Evolutionary conservation across 306 rosid genomes (phyloP).

Genomic region (Cucurbita moschata): DNA sequence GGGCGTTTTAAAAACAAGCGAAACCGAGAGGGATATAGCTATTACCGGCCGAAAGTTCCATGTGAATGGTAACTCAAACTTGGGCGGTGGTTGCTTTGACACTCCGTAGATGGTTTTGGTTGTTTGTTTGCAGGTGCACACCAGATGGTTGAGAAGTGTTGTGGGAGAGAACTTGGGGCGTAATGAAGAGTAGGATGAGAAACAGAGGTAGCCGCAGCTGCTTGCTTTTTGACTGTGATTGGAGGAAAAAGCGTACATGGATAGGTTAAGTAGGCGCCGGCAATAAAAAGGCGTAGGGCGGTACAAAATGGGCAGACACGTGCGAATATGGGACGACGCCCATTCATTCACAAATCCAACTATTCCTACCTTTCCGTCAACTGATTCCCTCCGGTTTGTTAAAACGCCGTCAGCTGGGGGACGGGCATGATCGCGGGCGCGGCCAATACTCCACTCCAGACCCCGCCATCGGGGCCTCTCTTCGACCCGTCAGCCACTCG

Average conservation of each 20-base stretch:
- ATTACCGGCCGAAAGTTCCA: too few relatives aligned
- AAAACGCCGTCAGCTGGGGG: neutral
- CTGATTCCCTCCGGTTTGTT: neutral
- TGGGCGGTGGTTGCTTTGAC: slow-evolving; percentile 62
- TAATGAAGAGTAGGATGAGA: slow-evolving; percentile 8
- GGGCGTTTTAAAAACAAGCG: too few relatives aligned
- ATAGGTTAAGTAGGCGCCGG: neutral
- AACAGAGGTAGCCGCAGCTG: slow-evolving; percentile 5
- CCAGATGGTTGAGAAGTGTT: slow-evolving; percentile 1
- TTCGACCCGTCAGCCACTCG: neutral
- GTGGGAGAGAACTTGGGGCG: neutral
- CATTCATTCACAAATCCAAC: neutral
- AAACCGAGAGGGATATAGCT: too few relatives aligned
- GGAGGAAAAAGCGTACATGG: too few relatives aligned
- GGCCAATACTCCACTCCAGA: slow-evolving; percentile 11
- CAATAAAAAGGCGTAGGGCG: neutral
- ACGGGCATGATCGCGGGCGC: slow-evolving; percentile 23
- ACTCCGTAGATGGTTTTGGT: slow-evolving; percentile 29
- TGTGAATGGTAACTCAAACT: slow-evolving; percentile 46
- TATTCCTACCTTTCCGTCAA: neutral
- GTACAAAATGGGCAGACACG: neutral
- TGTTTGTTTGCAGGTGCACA: slow-evolving; percentile 3
- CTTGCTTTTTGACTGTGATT: slow-evolving; percentile 19
- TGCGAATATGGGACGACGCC: neutral
- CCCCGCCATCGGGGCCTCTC: slow-evolving; percentile 9